Percentiles rank a stretch among this genome's conserved stretches.
phyloP scores from a whole-genome alignment of 768 basidiomycete species.

The Thelephora ganbajun region DNA sequence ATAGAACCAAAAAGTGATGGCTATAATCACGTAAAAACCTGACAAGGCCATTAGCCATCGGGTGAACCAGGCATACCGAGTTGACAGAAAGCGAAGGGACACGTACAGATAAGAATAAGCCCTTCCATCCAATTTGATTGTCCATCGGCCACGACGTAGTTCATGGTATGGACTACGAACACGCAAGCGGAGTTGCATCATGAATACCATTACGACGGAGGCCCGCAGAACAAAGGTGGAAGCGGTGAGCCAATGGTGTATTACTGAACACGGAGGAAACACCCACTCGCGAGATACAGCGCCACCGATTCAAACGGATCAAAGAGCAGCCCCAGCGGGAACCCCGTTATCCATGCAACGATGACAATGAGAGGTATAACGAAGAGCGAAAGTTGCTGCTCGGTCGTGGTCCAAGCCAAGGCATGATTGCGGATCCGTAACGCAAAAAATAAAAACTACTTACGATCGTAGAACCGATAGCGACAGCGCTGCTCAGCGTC shows the following conservation, averaged over 20 bases:
- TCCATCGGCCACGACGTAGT: constrained; percentile 75
- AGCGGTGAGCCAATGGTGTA: not conserved
- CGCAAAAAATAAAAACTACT: constrained; percentile 13
- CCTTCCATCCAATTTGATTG: constrained; percentile 93
- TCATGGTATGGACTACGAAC: constrained; percentile 43
- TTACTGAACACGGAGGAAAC: not conserved
- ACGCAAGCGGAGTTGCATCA: not conserved
- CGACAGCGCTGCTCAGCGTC: constrained; percentile 71
- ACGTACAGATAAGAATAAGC: constrained; percentile 54
- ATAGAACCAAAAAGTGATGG: constrained; percentile 40
- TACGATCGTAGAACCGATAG: constrained; percentile 68
- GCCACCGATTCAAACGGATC: constrained; percentile 71
- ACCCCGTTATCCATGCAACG: constrained; percentile 69
- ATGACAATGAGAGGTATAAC: constrained; percentile 42
- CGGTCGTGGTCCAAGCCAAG: too few relatives aligned
- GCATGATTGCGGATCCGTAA: too few relatives aligned
- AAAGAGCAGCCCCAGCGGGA: constrained; percentile 70
- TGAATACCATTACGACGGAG: not conserved
- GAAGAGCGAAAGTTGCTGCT: constrained; percentile 16
- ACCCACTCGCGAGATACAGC: constrained; percentile 34
- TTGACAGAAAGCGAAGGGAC: too few relatives aligned
- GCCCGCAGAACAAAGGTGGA: not conserved
- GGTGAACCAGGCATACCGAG: too few relatives aligned
- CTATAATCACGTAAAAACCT: constrained; percentile 44
- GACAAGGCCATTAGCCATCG: too few relatives aligned